Evolutionary conservation across 257 asterid genomes (phyloP).

Genomic region (Solanum chilense): DNA sequence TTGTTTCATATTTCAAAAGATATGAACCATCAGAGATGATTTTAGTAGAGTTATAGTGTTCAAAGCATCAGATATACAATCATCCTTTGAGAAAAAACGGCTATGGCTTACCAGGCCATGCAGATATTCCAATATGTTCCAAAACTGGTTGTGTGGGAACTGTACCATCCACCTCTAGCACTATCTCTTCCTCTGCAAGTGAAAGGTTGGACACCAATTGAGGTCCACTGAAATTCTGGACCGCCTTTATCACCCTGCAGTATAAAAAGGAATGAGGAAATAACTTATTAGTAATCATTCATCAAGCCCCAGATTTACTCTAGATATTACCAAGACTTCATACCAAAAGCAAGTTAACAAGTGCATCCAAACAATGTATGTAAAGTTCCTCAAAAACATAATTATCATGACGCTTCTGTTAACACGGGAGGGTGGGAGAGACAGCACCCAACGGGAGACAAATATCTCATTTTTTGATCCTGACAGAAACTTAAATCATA

Average conservation of each 20-base stretch:
- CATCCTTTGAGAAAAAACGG: neutral
- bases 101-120: conserved; percentile 77
- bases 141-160: conserved; percentile 82
- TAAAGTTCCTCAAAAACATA: neutral
- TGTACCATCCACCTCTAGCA: conserved; percentile 68
- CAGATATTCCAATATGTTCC: conserved; percentile 86
- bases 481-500: neutral
- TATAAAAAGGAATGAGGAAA: conserved; percentile 2
- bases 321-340: neutral
- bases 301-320: neutral
- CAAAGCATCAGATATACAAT: neutral
- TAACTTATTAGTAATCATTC: conserved; percentile 2
- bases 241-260: conserved; percentile 65
- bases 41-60: neutral
- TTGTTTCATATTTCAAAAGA: neutral
- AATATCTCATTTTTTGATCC: neutral
- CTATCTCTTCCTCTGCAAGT: conserved; percentile 70
- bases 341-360: neutral
- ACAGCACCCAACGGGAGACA: neutral
- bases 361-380: neutral
- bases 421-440: neutral
- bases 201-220: conserved; percentile 56
- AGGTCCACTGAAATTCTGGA: conserved; percentile 46
- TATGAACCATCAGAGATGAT: neutral
- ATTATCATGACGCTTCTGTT: neutral